Evolutionary conservation across 2,329 filamentous ascomycete species (phyloP), one percentile per base, ranked within the genome.

Genomic region (Periconia sp.): DNA sequence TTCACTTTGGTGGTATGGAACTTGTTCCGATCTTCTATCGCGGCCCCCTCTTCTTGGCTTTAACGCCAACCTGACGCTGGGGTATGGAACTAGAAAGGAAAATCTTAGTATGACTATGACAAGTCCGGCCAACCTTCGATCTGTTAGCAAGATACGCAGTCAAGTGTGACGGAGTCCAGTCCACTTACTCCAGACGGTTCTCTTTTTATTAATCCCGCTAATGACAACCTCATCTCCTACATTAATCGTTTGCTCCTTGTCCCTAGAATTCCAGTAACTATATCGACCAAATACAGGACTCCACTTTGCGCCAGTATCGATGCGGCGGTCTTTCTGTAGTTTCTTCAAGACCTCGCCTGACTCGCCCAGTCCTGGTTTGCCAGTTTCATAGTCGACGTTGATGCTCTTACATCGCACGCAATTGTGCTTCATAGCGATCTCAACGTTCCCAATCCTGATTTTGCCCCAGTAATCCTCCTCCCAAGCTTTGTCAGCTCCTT

Each of bases 251-350:
- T 54, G 41, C 12, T 43, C 41, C 12, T 36, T 26, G 9, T 46
- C 38, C 11, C 48, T 63, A 1, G 51, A 35, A 5, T 46, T 54
- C 54, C 75, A 63, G 45, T 75, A 78, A 4, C 64, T 65, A 54
- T 78, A 78, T 23, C 75, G 30, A 4, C 76, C 76, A 62, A 78
- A 78, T 3, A 78, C 70, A 8, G 76, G 75, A 40, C 65, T 72
- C 57, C 71, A 78, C 50, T 74, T 77, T 4, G 63, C 52, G 0
- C 74, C 75, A 3, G 40, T 42, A 54, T 78, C 76, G 3, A 78
- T 66, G 26, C 76, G 56, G 1, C 76, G 56, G 60, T 77, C 73
- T 28, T 59, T 67, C 48, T 73, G 71, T 48, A 78, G 40, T 44
- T 66, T 65, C 58, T 77, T 77, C 50, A 78, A 47, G n/a, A 77